These are phyloP conservation scores for Parietichytrium sp. DNA, from an alignment of 108 stramenopile genomes.

Conservation along the genomic window DNA sequence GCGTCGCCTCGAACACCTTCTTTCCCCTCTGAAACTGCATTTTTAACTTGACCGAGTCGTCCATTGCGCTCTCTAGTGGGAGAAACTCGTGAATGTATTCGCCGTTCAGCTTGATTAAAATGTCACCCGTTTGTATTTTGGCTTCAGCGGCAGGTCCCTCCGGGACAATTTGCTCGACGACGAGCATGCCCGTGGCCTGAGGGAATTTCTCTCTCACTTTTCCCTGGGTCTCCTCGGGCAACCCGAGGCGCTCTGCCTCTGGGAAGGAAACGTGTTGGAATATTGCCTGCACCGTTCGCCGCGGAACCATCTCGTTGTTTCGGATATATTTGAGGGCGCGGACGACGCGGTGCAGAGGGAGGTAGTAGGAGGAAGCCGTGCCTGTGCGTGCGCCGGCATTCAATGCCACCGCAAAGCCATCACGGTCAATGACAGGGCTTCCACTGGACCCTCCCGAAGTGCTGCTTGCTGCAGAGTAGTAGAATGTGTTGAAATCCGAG, in stretches of 20 bases:
- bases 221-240: neutral
- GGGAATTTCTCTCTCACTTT: conserved; percentile 38
- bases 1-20: neutral
- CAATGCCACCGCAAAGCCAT: conserved; percentile 54
- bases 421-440: conserved; percentile 47
- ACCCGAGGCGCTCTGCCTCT: conserved; percentile 49
- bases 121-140: conserved; percentile 11
- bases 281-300: conserved; percentile 49
- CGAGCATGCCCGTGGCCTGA: conserved; percentile 53
- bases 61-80: conserved; percentile 8
- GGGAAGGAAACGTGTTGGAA: conserved; percentile 56
- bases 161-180: conserved; percentile 40
- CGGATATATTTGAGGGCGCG: conserved; percentile 43
- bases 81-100: conserved; percentile 8
- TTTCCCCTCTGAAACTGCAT: neutral
- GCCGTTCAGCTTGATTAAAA: neutral
- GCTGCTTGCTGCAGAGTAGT: conserved; percentile 39
- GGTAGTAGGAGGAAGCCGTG: conserved; percentile 53
- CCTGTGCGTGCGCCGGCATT: conserved; percentile 51
- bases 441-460: conserved; percentile 57
- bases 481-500: conserved; percentile 57
- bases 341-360: conserved; percentile 50
- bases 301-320: conserved; percentile 26
- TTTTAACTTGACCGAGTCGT: neutral
- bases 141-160: neutral